A percentile compares a stretch with the other conserved stretches of the same genome.
phyloP scores from a whole-genome alignment of 345 rosid genomes.

The Aquilaria sinensis region DNA sequence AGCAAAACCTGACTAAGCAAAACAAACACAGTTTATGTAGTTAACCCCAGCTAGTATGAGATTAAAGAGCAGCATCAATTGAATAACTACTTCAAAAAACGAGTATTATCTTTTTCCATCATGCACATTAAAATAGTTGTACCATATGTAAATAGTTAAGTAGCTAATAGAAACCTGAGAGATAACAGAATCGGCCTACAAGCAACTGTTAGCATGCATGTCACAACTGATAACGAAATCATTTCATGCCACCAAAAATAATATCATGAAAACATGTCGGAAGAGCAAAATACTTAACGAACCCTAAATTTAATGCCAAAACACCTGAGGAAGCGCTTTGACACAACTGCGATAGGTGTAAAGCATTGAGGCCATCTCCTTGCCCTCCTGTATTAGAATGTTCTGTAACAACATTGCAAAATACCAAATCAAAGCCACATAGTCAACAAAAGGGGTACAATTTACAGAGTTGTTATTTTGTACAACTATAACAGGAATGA shows the following conservation, averaged over 20 bases:
- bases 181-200: too few relatives aligned
- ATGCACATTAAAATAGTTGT: too few relatives aligned
- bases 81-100: too few relatives aligned
- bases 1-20: not conserved
- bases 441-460: not conserved
- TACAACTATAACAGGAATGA: not conserved
- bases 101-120: too few relatives aligned
- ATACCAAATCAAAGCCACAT: conserved; percentile 7
- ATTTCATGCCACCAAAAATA: too few relatives aligned
- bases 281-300: too few relatives aligned
- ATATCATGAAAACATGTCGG: too few relatives aligned
- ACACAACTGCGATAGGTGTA: conserved; percentile 97
- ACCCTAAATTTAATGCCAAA: not conserved
- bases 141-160: not conserved
- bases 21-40: not conserved
- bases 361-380: conserved; percentile 95
- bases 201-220: too few relatives aligned
- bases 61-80: not conserved
- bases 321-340: conserved; percentile 98
- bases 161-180: not conserved
- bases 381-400: conserved; percentile 87
- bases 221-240: too few relatives aligned
- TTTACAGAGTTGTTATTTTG: not conserved
- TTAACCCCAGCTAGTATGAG: not conserved
- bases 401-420: conserved; percentile 45